Conservation (phyloP, 805 yeast species). For the Hanseniaspora vineae region DNA sequence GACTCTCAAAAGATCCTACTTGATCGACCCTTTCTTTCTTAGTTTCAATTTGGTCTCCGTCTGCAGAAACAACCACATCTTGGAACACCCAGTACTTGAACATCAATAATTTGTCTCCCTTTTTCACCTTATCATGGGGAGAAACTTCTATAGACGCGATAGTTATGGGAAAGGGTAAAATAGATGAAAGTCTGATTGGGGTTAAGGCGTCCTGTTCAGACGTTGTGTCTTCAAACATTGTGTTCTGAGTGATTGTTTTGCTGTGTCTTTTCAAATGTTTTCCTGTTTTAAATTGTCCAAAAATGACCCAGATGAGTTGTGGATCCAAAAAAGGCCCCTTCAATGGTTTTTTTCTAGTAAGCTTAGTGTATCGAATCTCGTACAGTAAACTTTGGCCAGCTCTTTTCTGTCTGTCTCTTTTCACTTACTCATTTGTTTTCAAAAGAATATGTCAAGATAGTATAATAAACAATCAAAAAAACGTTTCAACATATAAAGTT, state of each 20-base stretch:
- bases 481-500: too few species aligned
- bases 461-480: too few species aligned
- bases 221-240: constrained; percentile 2
- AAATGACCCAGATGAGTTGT: constrained; percentile 14
- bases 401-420: too few species aligned
- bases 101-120: constrained; percentile 25
- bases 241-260: too few species aligned
- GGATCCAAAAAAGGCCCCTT: too few species aligned
- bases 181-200: constrained; percentile 15
- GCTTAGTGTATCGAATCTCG: too few species aligned
- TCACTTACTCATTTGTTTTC: constrained; percentile 13
- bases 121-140: constrained; percentile 23
- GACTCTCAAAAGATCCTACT: constrained; percentile 70
- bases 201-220: constrained; percentile 8
- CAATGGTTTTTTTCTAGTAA: too few species aligned
- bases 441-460: too few species aligned
- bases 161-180: constrained; percentile 28
- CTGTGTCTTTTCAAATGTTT: not conserved
- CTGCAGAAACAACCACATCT: constrained; percentile 20
- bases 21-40: constrained; percentile 39
- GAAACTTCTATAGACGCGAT: constrained; percentile 23
- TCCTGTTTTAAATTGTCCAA: not conserved
- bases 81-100: constrained; percentile 36
- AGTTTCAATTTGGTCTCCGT: constrained; percentile 11
- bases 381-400: too few species aligned